Percentiles rank a stretch among this genome's conserved stretches.
Evolutionary conservation across 495 filamentous ascomycete genomes (phyloP).

Genomic region (Immersiella caudata): DNA sequence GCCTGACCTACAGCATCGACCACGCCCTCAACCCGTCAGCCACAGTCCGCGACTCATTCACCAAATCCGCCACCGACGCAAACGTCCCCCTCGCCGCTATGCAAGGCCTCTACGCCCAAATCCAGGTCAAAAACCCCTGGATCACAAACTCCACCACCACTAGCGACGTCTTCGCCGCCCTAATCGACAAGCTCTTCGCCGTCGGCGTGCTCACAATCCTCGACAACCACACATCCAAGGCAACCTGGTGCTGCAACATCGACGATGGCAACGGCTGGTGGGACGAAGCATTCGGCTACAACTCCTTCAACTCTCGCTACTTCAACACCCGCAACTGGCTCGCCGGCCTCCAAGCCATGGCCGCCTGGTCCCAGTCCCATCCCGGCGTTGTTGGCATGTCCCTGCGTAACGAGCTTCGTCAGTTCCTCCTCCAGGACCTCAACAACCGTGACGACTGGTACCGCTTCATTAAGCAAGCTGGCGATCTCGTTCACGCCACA

Average conservation of each 20-base stretch:
- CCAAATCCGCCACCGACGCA: conserved; percentile 38
- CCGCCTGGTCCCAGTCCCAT: conserved; percentile 41
- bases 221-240: conserved; percentile 56
- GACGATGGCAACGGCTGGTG: conserved; percentile 59
- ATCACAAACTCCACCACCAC: conserved; percentile 37
- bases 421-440: conserved; percentile 43
- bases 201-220: conserved; percentile 49
- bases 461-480: conserved; percentile 44
- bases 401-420: conserved; percentile 55
- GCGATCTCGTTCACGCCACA: conserved; percentile 43
- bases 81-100: conserved; percentile 37
- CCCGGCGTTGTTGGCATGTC: conserved; percentile 50
- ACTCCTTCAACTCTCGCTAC: conserved; percentile 44
- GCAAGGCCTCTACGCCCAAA: conserved; percentile 36
- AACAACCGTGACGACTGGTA: conserved; percentile 52
- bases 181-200: conserved; percentile 47
- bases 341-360: conserved; percentile 44
- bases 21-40: conserved; percentile 48
- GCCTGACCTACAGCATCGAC: conserved; percentile 56
- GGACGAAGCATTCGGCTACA: conserved; percentile 50
- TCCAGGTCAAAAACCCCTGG: conserved; percentile 48
- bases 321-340: conserved; percentile 53
- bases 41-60: conserved; percentile 46
- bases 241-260: conserved; percentile 54
- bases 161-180: conserved; percentile 41